Base-by-base conservation (phyloP, 1,284 basidiomycete genomes). In the Mycena sp. region DNA sequence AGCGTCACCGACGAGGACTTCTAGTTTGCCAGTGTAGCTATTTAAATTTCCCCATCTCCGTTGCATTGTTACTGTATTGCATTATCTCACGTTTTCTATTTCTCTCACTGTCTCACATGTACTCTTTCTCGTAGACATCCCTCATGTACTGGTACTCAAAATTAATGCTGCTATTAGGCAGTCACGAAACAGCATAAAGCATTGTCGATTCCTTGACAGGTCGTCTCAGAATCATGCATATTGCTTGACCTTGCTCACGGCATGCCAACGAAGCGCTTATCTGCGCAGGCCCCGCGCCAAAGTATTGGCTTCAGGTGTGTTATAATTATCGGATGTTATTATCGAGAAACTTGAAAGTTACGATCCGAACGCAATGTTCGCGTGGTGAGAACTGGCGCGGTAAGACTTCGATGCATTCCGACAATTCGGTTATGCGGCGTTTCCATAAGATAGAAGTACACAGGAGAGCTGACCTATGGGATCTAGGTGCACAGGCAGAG, bases 1-100 rank as follows among this genome's bases (percentile, higher is more conserved):
- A 89, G 88, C 74, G 83, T 85, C 6, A 77, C 88, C 40, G 85
- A 89, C 38, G 88, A 90, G 54, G 63, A 65, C 58, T 68, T 68
- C 63, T 68, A 65, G 45, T 10, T 38, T 52, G 46, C 51, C 41
- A 35, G 38, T 55, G 23, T 26, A 16, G 46, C 32, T 49, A 58
- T 57, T 55, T 55, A 14, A 40, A 51, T 37, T 1, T 41, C 21
- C 10, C 10, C 58, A 53, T 61, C 43, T 54, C 40, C 29, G 46
- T 21, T 41, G 45, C 57, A 59, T 56, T 45, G 44, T 50, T 35
- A 49, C 41, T 64, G 62, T 64, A 64, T 56, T 55, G 45, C 62
- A 59, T 45, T 51, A 64, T 59, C 57, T 64, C 32, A 35, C 32
- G 14, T 35, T 35, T 35, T 35, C n/a, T n/a, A 58, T 54, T 41